These are phyloP conservation scores for Suzukiozyma palmioleophila DNA, from an alignment of 1,139 yeast genomes.

Conservation along the genomic window DNA sequence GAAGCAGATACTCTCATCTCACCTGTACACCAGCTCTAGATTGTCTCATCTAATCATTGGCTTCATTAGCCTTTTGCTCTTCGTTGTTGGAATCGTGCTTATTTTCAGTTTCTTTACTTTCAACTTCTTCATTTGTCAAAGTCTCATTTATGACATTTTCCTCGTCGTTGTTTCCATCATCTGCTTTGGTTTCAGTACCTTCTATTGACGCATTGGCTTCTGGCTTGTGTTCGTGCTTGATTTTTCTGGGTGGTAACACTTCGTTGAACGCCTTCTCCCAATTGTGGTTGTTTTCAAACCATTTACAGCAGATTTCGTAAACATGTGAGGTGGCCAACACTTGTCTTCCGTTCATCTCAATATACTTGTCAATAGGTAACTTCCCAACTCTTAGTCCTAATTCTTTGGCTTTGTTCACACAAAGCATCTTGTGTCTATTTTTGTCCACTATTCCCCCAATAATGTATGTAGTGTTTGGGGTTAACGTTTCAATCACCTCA, in stretches of 20 bases:
- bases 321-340: slow-evolving; percentile 95
- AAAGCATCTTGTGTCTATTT: slow-evolving; percentile 80
- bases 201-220: neutral
- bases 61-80: neutral
- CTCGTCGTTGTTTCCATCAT: slow-evolving; percentile 3
- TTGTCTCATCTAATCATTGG: too few relatives aligned
- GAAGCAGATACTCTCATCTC: too few relatives aligned
- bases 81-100: neutral
- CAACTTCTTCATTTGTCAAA: slow-evolving; percentile 3
- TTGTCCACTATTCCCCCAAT: slow-evolving; percentile 97
- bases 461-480: slow-evolving; percentile 69
- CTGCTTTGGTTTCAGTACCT: neutral
- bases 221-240: slow-evolving; percentile 16
- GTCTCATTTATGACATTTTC: slow-evolving; percentile 3
- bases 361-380: slow-evolving; percentile 83
- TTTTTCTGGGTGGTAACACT: slow-evolving; percentile 79
- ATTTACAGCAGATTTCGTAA: slow-evolving; percentile 75
- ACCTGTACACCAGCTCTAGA: too few relatives aligned
- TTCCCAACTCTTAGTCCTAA: slow-evolving; percentile 71
- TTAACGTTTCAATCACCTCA: slow-evolving; percentile 55
- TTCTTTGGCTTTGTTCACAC: slow-evolving; percentile 74
- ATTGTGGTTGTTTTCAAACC: slow-evolving; percentile 64
- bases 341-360: slow-evolving; percentile 76
- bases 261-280: slow-evolving; percentile 87
- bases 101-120: neutral